A percentile compares a stretch with the other conserved stretches of the same genome.
phyloP scores from a whole-genome alignment of 169 alveolate species.

The Besnoitia besnoiti region DNA sequence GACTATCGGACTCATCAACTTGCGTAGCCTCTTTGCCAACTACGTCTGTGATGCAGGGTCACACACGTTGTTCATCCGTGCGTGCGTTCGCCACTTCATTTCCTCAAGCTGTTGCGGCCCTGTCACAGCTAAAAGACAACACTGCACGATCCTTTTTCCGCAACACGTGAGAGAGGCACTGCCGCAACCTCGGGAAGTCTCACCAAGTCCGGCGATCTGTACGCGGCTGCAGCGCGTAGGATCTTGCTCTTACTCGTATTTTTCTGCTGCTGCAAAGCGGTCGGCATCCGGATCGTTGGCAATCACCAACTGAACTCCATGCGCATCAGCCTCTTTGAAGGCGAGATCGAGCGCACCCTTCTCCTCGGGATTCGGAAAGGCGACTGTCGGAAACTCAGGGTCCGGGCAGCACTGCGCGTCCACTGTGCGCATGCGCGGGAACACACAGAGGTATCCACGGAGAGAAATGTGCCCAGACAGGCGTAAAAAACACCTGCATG shows the following conservation, averaged over 20 bases:
- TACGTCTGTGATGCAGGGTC: too few relatives aligned
- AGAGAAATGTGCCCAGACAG: neutral
- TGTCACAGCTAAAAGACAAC: neutral
- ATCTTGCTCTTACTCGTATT: conserved; percentile 68
- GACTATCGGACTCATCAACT: too few relatives aligned
- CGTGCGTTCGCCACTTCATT: too few relatives aligned
- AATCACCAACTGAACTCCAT: conserved; percentile 75
- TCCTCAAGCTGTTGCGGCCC: neutral
- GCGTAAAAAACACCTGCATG: neutral
- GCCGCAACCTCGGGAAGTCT: neutral
- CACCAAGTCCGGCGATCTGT: neutral
- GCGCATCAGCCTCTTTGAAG: conserved; percentile 74
- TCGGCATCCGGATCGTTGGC: conserved; percentile 91
- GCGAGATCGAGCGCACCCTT: conserved; percentile 80
- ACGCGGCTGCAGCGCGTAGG: neutral
- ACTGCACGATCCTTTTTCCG: neutral
- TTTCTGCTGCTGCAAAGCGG: conserved; percentile 84
- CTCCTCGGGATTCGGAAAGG: conserved; percentile 86
- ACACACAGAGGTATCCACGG: neutral
- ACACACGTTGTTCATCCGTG: too few relatives aligned
- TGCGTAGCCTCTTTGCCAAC: too few relatives aligned
- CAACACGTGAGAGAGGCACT: neutral
- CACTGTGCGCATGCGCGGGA: conserved; percentile 49
- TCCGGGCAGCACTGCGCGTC: conserved; percentile 80
- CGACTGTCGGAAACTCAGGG: conserved; percentile 85